Conservation (phyloP, 805 yeast species). For the Ogataea polymorpha region DNA sequence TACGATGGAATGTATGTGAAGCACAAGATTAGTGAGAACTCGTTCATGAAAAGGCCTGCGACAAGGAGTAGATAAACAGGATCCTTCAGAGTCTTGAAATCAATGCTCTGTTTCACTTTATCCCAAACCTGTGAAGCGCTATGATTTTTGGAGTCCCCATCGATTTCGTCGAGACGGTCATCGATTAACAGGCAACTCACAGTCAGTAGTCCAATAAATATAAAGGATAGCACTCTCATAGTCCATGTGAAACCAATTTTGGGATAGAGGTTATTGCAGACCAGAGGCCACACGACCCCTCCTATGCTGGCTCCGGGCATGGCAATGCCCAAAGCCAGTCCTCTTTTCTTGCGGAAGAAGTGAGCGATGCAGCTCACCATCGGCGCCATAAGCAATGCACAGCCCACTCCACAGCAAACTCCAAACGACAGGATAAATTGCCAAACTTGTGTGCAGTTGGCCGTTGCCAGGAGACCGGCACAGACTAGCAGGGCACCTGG, state of each 20-base stretch:
- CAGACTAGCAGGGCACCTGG: slow-evolving; percentile 37
- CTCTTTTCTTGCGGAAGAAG: slow-evolving; percentile 57
- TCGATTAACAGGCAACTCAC: slow-evolving; percentile 34
- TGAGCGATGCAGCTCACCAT: slow-evolving; percentile 53
- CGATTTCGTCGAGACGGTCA: slow-evolving; percentile 27
- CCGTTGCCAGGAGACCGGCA: slow-evolving; percentile 43
- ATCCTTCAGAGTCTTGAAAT: slow-evolving; percentile 41
- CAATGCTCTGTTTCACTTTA: slow-evolving; percentile 32
- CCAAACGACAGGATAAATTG: slow-evolving; percentile 56
- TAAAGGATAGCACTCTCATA: slow-evolving; percentile 48
- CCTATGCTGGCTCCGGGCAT: slow-evolving; percentile 60
- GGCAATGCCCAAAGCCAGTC: slow-evolving; percentile 58
- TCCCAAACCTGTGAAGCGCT: slow-evolving; percentile 6
- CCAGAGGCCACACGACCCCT: slow-evolving; percentile 53
- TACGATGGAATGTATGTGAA: slow-evolving; percentile 57
- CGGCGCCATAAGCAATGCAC: slow-evolving; percentile 43
- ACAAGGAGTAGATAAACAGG: slow-evolving; percentile 39
- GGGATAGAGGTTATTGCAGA: slow-evolving; percentile 47
- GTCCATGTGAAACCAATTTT: slow-evolving; percentile 61
- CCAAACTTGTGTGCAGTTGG: slow-evolving; percentile 40
- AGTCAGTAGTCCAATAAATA: slow-evolving; percentile 34
- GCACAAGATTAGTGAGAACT: slow-evolving; percentile 50
- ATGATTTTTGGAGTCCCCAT: slow-evolving; percentile 1
- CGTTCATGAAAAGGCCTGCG: slow-evolving; percentile 44
- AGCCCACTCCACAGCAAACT: slow-evolving; percentile 42